Conservation (phyloP, 768 basidiomycete species). For the Tulasnella sp. region DNA sequence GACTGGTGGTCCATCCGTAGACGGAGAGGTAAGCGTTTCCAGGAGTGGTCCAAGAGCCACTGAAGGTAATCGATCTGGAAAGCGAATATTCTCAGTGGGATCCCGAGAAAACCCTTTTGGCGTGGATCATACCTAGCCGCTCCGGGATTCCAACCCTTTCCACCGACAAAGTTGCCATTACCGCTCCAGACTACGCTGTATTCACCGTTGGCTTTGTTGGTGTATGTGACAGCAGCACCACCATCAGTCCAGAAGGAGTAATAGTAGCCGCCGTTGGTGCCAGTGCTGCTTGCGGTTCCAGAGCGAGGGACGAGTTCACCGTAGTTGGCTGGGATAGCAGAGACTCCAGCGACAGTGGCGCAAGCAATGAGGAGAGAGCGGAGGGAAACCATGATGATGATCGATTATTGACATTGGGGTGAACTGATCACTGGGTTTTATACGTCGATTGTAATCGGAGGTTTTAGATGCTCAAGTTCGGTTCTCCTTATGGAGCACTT, state of each 20-base stretch:
- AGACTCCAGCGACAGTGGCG: too few species aligned
- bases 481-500: too few species aligned
- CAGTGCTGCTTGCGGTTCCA: slow-evolving; percentile 24
- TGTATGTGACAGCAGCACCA: slow-evolving; percentile 26
- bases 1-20: slow-evolving; percentile 15
- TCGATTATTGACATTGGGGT: too few species aligned
- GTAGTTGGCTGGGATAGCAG: too few species aligned
- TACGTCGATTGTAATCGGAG: too few species aligned
- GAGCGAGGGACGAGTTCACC: slow-evolving; percentile 3
- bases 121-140: slow-evolving; percentile 23
- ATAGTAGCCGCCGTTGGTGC: slow-evolving; percentile 29
- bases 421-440: too few species aligned
- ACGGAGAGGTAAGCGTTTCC: neutral
- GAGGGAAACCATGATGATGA: too few species aligned
- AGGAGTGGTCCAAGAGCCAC: neutral
- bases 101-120: too few species aligned
- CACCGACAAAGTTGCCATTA: slow-evolving; percentile 32
- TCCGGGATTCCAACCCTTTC: slow-evolving; percentile 35
- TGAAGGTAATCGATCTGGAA: slow-evolving; percentile 4
- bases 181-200: slow-evolving; percentile 30
- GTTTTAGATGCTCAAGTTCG: too few species aligned
- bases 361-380: too few species aligned
- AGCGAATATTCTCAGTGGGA: too few species aligned
- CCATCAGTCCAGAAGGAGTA: slow-evolving; percentile 33
- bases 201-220: slow-evolving; percentile 26